Conservation (phyloP, 257 asterid species). For the Coffea canephora region DNA sequence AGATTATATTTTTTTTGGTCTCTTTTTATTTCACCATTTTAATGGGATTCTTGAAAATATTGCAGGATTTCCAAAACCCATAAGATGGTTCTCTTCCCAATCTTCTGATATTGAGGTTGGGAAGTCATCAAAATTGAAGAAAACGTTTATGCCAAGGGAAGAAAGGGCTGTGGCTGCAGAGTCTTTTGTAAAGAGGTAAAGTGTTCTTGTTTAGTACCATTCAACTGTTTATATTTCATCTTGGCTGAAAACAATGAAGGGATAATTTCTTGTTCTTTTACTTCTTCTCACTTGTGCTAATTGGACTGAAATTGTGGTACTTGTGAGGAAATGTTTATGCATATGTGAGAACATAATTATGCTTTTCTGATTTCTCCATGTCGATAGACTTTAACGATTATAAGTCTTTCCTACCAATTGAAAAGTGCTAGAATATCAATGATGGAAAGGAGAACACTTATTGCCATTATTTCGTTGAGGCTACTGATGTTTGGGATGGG, state of each 20-base stretch:
- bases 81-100: conserved; percentile 22
- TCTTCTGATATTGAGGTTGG: conserved; percentile 23
- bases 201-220: neutral
- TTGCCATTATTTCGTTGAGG: neutral
- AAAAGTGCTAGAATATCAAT: no score
- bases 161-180: conserved; percentile 18
- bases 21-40: neutral
- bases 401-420: neutral
- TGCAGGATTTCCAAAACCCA: conserved; percentile 29
- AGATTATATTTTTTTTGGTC: neutral
- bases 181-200: conserved; percentile 32
- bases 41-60: neutral
- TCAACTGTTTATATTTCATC: neutral
- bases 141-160: conserved; percentile 27
- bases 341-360: neutral
- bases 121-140: conserved; percentile 19
- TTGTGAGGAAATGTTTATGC: conserved; percentile 1
- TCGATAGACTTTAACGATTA: neutral
- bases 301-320: neutral
- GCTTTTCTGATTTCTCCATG: neutral
- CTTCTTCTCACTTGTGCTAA: neutral
- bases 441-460: neutral
- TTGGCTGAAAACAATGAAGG: neutral
- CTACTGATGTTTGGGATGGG: neutral
- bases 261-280: neutral